These are phyloP conservation scores for Teratosphaeria pseudoeucalypti DNA, from an alignment of 2,329 filamentous ascomycete species.

Conservation along the genomic window DNA sequence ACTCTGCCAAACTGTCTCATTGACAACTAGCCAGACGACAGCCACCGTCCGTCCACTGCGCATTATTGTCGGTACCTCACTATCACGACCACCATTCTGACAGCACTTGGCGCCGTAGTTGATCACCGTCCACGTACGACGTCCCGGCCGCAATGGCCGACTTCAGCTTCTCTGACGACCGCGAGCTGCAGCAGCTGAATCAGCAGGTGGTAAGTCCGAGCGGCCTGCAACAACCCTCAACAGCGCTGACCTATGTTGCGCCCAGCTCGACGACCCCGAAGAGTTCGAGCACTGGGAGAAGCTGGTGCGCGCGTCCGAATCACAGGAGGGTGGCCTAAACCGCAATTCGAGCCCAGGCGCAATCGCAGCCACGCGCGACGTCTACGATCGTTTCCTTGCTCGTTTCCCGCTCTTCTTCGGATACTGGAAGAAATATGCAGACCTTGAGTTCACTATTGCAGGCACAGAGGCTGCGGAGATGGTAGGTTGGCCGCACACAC, in stretches of 20 bases:
- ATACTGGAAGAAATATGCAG: conserved; percentile 99
- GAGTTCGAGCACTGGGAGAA: conserved; percentile 95
- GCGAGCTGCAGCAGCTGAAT: conserved; percentile 22
- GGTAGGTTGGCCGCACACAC: conserved; percentile 42
- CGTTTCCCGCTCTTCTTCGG: conserved; percentile 95
- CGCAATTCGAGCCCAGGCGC: conserved; percentile 93
- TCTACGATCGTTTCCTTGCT: conserved; percentile 84
- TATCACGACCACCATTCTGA: not conserved
- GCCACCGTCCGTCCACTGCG: not conserved
- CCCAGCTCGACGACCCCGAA: conserved; percentile 61
- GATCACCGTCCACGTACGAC: not conserved
- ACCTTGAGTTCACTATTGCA: conserved; percentile 91
- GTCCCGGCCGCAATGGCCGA: conserved; percentile 17
- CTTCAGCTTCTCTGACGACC: conserved; percentile 22
- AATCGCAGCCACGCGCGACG: conserved; percentile 73
- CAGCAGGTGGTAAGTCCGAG: conserved; percentile 17
- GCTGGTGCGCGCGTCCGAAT: conserved; percentile 70
- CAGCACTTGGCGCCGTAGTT: not conserved
- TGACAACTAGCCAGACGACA: not conserved
- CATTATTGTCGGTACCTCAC: not conserved
- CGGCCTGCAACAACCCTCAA: not conserved
- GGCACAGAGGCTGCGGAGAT: conserved; percentile 96
- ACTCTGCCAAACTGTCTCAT: not conserved
- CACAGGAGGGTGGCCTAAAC: conserved; percentile 84
- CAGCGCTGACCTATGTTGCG: not conserved